A percentile compares a stretch with the other conserved stretches of the same genome.
These are phyloP conservation scores for Salix brachista DNA, from an alignment of 345 rosid genomes.

Conservation along the genomic window DNA sequence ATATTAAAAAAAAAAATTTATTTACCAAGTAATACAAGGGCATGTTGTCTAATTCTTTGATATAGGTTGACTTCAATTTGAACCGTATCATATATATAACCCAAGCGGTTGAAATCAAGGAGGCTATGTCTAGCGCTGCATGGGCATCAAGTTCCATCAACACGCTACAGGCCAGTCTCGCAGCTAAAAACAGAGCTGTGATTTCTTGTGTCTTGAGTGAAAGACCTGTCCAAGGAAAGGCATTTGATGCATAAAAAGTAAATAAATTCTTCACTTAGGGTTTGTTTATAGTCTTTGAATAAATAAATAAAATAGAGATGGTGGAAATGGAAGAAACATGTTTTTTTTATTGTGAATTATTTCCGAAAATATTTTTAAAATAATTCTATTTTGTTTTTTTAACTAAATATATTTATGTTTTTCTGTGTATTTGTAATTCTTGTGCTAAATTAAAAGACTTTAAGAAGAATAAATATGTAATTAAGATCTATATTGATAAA, in stretches of 20 bases:
- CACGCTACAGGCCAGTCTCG: constrained; percentile 46
- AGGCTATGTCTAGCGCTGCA: constrained; percentile 56
- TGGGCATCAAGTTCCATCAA: constrained; percentile 53
- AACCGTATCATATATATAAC: constrained; percentile 65
- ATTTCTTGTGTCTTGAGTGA: constrained; percentile 73
- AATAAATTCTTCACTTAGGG: background rate
- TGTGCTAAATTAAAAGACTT: too few species aligned
- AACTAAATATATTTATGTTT: too few species aligned
- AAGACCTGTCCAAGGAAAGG: constrained; percentile 43
- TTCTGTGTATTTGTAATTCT: too few species aligned
- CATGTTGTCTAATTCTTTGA: constrained; percentile 56
- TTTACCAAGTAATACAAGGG: constrained; percentile 54
- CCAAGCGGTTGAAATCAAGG: constrained; percentile 58
- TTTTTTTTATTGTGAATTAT: too few species aligned
- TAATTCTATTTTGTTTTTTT: too few species aligned
- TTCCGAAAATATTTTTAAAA: too few species aligned
- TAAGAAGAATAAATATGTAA: too few species aligned
- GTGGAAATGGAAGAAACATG: too few species aligned
- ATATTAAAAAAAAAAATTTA: background rate
- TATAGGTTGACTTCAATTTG: constrained; percentile 65
- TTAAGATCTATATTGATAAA: too few species aligned
- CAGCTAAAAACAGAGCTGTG: constrained; percentile 60
- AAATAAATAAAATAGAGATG: too few species aligned
- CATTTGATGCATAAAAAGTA: background rate
- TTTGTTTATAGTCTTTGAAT: too few species aligned